Percentiles rank a stretch among this genome's conserved stretches.
Evolutionary conservation across 495 filamentous ascomycete genomes (phyloP).

Genomic region (Podospora fimiseda): DNA sequence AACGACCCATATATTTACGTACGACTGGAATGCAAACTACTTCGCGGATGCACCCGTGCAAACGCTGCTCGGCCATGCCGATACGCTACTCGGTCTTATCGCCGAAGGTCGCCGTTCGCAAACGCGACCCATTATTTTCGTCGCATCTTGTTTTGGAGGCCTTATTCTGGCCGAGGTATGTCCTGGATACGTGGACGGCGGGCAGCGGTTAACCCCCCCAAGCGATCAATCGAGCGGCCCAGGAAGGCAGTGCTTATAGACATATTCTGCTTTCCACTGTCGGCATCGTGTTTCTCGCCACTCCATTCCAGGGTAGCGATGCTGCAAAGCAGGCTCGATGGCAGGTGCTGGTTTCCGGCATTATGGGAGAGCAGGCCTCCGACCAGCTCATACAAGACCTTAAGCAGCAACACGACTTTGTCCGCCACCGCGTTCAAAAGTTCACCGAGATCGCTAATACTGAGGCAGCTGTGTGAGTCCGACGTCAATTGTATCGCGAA

Average conservation of each 20-base stretch:
- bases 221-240: constrained; percentile 16
- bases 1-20: constrained; percentile 21
- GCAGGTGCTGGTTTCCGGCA: constrained; percentile 4
- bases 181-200: neutral
- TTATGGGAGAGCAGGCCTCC: constrained; percentile 4
- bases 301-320: constrained; percentile 14
- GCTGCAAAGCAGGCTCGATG: constrained; percentile 7
- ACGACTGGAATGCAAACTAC: constrained; percentile 21
- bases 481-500: too few relatives aligned
- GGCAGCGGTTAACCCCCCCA: constrained; percentile 2
- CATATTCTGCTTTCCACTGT: constrained; percentile 11
- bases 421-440: constrained; percentile 3
- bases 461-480: too few relatives aligned
- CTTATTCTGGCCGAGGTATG: constrained; percentile 16
- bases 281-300: constrained; percentile 18
- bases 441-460: constrained; percentile 5
- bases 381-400: constrained; percentile 2
- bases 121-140: constrained; percentile 20
- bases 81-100: constrained; percentile 4
- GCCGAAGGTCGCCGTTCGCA: neutral
- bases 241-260: constrained; percentile 13
- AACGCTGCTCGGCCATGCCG: constrained; percentile 12
- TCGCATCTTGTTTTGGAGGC: constrained; percentile 18
- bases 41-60: constrained; percentile 11
- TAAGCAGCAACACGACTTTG: neutral